A percentile compares a stretch with the other conserved stretches of the same genome.
Conservation (phyloP, 176 grass and related monocot species). For the barley (Hordeum vulgare) region MorexV3_pseudomolecules_assembly NC_058520.1:602652994-602653493, state of each 20-base stretch:
- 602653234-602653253: not conserved
- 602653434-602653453: not conserved
- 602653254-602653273: not conserved
- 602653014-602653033: no score
- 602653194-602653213: not conserved
- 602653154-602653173: no score
- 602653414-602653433: not conserved
- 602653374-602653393: fast-evolving
- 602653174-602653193: not conserved
- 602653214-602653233: not conserved
- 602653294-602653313: not conserved
- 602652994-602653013: no score
- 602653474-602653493: no score
- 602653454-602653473: no score
- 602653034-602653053: no score
- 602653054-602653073: not conserved
- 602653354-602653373: not conserved
- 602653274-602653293: not conserved
- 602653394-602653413: not conserved
- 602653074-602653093: not conserved
- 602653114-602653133: no score
- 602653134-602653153: no score
- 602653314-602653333: not conserved
- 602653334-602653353: not conserved
- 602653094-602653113: no score